These are phyloP conservation scores for Henckelia pumila DNA, from an alignment of 257 asterid species.

Conservation along the genomic window DNA sequence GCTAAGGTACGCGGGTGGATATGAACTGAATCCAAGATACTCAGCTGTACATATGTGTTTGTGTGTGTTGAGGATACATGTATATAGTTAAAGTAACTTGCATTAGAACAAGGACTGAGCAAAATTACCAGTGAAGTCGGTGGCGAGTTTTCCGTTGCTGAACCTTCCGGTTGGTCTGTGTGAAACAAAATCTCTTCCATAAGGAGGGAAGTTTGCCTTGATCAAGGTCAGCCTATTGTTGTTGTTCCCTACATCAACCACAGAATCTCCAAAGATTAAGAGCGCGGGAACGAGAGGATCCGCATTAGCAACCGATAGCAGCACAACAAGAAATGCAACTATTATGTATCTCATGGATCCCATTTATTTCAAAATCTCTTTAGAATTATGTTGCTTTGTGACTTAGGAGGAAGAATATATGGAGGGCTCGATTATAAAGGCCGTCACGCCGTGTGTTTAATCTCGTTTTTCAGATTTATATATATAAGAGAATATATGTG, in stretches of 20 bases:
- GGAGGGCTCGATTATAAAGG: not conserved
- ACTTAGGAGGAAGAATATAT: not conserved
- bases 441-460: not conserved
- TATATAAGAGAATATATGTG: too few relatives aligned
- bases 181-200: slow-evolving; percentile 71
- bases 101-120: slow-evolving; percentile 11
- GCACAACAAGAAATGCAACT: slow-evolving; percentile 26
- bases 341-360: slow-evolving; percentile 26
- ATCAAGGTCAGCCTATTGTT: slow-evolving; percentile 60
- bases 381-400: too few relatives aligned
- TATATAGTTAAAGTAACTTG: not conserved
- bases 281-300: slow-evolving; percentile 81
- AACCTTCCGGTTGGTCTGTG: slow-evolving; percentile 86
- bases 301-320: slow-evolving; percentile 31
- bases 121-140: slow-evolving; percentile 66
- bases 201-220: slow-evolving; percentile 83
- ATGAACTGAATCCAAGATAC: slow-evolving; percentile 66
- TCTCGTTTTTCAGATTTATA: too few relatives aligned
- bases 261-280: slow-evolving; percentile 77
- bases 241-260: slow-evolving; percentile 77
- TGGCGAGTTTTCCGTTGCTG: slow-evolving; percentile 88
- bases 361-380: slow-evolving; percentile 28
- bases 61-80: not conserved
- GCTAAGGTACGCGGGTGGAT: slow-evolving; percentile 81
- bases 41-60: slow-evolving; percentile 48